Conservation (phyloP, 345 rosid species). For the Eucalyptus regnans region DNA sequence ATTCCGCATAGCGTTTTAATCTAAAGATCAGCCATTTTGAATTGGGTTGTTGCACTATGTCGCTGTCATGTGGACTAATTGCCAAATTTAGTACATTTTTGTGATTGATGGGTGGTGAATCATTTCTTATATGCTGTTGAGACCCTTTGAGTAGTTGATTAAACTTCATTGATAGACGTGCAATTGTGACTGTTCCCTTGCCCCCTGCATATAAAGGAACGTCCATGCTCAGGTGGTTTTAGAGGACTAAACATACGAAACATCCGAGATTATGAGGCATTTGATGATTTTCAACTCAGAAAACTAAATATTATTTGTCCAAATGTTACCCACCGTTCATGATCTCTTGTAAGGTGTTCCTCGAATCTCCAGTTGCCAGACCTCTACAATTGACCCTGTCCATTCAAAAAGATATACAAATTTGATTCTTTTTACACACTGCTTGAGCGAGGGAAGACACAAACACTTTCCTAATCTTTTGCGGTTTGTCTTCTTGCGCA, state of each 20-base stretch:
- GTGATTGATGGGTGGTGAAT: neutral
- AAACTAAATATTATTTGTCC: neutral
- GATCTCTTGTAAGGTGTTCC: neutral
- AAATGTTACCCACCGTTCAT: neutral
- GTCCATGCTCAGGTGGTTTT: neutral
- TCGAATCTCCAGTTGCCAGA: neutral
- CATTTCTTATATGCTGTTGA: neutral
- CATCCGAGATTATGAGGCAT: neutral
- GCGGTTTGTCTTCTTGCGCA: neutral
- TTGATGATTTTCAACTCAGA: neutral
- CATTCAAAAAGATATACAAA: neutral
- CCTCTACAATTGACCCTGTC: neutral
- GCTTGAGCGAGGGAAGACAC: neutral
- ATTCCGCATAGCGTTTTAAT: neutral
- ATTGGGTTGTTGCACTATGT: neutral
- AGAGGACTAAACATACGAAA: too few species aligned
- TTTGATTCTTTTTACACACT: neutral
- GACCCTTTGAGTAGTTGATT: neutral
- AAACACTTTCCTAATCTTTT: neutral
- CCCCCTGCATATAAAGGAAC: too few species aligned
- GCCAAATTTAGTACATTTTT: rapidly evolving
- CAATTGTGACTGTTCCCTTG: neutral
- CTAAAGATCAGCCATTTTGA: neutral
- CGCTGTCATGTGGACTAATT: neutral
- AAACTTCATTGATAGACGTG: neutral